These are phyloP conservation scores for Chloridella minuta DNA, from an alignment of 352 stramenopile species.

Conservation along the genomic window DNA sequence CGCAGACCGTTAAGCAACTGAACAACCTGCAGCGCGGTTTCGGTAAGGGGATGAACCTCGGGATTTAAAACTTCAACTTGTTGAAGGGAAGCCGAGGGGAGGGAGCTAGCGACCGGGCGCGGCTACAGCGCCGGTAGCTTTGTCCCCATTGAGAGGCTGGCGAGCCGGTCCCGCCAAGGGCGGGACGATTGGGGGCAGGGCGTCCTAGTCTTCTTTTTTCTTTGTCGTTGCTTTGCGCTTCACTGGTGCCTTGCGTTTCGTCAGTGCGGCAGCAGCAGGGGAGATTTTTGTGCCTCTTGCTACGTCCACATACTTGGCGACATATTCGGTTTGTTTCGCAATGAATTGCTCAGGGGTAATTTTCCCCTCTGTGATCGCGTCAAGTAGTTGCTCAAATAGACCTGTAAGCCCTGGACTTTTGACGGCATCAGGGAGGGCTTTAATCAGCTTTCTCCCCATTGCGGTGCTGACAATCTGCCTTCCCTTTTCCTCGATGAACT, in stretches of 20 bases:
- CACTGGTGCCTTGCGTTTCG: background rate
- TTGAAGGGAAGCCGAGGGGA: background rate
- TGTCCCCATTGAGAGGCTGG: background rate
- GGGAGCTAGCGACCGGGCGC: background rate
- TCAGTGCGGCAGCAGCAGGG: background rate
- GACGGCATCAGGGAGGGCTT: background rate
- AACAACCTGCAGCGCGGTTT: background rate
- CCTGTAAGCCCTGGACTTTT: background rate
- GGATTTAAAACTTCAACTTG: background rate
- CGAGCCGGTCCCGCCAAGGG: background rate
- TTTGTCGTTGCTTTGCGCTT: background rate
- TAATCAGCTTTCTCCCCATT: background rate
- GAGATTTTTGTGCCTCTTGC: background rate
- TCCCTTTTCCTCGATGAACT: background rate
- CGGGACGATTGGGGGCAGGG: background rate
- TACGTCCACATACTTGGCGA: background rate
- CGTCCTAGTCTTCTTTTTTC: background rate
- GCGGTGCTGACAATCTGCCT: background rate
- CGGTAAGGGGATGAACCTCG: background rate
- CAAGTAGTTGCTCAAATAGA: background rate
- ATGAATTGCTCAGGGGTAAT: background rate
- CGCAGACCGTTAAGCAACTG: background rate
- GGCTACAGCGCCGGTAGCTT: background rate
- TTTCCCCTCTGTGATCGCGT: background rate
- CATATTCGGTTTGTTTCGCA: background rate